Conservation (phyloP, 306 rosid species). For the Cicer yamashitae region DNA sequence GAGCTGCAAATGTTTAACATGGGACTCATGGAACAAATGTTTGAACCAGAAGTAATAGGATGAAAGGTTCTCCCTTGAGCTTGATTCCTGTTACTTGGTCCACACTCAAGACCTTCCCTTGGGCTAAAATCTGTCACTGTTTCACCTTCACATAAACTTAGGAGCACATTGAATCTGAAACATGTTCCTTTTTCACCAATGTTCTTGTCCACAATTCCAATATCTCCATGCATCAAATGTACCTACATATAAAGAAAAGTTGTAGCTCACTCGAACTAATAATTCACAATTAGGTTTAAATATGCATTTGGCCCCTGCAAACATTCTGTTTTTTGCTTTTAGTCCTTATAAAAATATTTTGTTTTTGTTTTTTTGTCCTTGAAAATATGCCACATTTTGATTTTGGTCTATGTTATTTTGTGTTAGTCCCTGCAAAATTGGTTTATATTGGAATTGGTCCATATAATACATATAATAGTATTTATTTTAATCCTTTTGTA, state of each 20-base stretch:
- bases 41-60: slow-evolving; percentile 45
- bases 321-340: too few relatives aligned
- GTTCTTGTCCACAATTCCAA: slow-evolving; percentile 67
- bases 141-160: slow-evolving; percentile 47
- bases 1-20: slow-evolving; percentile 39
- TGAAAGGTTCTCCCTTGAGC: slow-evolving; percentile 9
- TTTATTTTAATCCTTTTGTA: too few relatives aligned
- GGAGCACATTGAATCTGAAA: slow-evolving; percentile 67
- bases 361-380: too few relatives aligned
- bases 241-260: slow-evolving; percentile 50
- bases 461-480: too few relatives aligned
- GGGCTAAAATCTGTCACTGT: background rate
- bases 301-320: too few relatives aligned
- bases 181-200: slow-evolving; percentile 69
- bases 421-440: too few relatives aligned
- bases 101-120: slow-evolving; percentile 39
- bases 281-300: background rate
- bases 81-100: slow-evolving; percentile 34
- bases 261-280: background rate
- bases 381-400: too few relatives aligned
- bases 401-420: too few relatives aligned
- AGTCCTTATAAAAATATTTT: too few relatives aligned
- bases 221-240: slow-evolving; percentile 77
- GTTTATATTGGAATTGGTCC: too few relatives aligned
- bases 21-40: slow-evolving; percentile 42